These are phyloP conservation scores for Ottelia alismoides DNA, from an alignment of 106 monocot genomes.

Conservation along the genomic window DNA sequence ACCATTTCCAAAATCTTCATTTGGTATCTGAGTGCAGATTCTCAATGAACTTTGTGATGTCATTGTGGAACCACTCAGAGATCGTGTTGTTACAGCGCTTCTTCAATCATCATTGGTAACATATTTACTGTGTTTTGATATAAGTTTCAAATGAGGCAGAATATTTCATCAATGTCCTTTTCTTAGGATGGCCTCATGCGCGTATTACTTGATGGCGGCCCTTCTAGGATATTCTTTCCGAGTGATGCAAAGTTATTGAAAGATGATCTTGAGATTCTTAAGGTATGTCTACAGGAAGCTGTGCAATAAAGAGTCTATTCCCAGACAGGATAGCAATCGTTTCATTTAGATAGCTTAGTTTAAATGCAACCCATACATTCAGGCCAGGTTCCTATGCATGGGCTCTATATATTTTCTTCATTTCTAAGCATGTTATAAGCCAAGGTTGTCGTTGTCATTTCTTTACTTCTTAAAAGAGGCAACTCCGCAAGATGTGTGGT, in stretches of 20 bases:
- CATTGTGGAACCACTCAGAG: conserved; percentile 82
- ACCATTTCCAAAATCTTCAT: too few species aligned
- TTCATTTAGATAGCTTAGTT: too few species aligned
- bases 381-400: too few species aligned
- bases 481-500: too few species aligned
- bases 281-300: conserved; percentile 54
- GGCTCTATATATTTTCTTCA: too few species aligned
- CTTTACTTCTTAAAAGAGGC: too few species aligned
- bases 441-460: too few species aligned
- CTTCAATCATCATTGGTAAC: conserved; percentile 92
- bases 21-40: conserved; percentile 30
- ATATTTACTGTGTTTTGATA: neutral
- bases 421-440: too few species aligned
- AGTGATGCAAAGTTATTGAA: conserved; percentile 75
- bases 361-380: too few species aligned
- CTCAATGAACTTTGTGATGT: conserved; percentile 86
- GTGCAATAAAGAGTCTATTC: too few species aligned
- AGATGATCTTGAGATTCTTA: conserved; percentile 83
- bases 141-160: too few species aligned
- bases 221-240: conserved; percentile 57
- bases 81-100: conserved; percentile 88
- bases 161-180: conserved; percentile 1
- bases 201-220: conserved; percentile 85
- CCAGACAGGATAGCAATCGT: too few species aligned
- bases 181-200: conserved; percentile 76